Conservation (phyloP, 2,329 filamentous ascomycete species). For the Aureobasidium sp. region DNA sequence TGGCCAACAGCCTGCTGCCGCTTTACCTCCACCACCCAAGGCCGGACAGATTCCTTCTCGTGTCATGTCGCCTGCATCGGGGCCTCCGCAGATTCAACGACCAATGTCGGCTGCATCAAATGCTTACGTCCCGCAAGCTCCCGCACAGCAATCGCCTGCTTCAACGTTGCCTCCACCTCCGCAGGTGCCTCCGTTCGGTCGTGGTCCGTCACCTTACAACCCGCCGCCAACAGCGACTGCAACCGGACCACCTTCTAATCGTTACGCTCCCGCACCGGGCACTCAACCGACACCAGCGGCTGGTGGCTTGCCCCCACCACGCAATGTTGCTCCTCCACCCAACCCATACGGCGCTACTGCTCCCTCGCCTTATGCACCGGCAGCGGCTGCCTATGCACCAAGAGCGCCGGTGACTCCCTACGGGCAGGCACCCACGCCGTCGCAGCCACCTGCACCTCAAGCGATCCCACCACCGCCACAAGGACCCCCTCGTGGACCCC, state of each 20-base stretch:
- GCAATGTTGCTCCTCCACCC: conserved; percentile 40
- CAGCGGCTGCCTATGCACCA: conserved; percentile 18
- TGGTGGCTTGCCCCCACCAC: conserved; percentile 31
- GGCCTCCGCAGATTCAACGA: conserved; percentile 44
- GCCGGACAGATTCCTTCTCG: conserved; percentile 59
- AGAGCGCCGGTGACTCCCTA: conserved; percentile 24
- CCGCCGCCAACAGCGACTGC: conserved; percentile 55
- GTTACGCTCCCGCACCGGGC: conserved; percentile 65
- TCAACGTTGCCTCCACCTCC: conserved; percentile 37
- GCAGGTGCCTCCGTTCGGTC: conserved; percentile 55
- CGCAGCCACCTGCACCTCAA: conserved; percentile 31
- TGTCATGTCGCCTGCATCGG: conserved; percentile 61
- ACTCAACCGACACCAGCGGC: conserved; percentile 40
- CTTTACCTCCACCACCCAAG: conserved; percentile 79
- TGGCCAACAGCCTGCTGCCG: conserved; percentile 57
- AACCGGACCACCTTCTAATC: conserved; percentile 60
- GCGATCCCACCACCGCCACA: conserved; percentile 34
- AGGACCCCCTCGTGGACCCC: conserved; percentile 37
- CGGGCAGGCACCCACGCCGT: conserved; percentile 37
- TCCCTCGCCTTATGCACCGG: conserved; percentile 18
- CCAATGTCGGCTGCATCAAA: conserved; percentile 51
- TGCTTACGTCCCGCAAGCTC: conserved; percentile 56
- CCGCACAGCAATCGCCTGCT: conserved; percentile 29
- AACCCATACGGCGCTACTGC: conserved; percentile 35
- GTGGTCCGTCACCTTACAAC: conserved; percentile 81